Base-by-base conservation (phyloP, 352 stramenopile species). In the Phytophthora fragariaefolia region DNA sequence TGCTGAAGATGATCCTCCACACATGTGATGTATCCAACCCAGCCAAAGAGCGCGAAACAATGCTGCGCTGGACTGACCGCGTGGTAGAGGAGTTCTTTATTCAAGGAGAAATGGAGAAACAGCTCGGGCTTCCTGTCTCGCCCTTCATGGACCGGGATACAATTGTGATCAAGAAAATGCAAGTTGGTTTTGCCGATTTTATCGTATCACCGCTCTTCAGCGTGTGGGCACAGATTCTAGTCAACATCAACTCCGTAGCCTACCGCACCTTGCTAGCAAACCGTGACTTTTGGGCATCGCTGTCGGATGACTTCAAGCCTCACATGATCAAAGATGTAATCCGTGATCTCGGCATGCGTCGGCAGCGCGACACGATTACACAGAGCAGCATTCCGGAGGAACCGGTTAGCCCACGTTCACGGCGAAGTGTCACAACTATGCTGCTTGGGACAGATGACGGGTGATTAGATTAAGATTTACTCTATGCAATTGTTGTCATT, bases 31-130 rank as follows among this genome's bases (percentile, higher is more conserved):
- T 99, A 23, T 98, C 93, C 4, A 98, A 99, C 63, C 93, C 91
- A 32, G 82, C 90, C 6, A 97, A 98, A 65, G 85, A 96, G 20
- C 89, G 85, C 26, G 71, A 88, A 50, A 80, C 93, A 18, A 95
- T 96, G 78, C 80, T 97, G 55, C 85, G 89, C 59, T 99, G 96
- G 96, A 96, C 93, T 0, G 87, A 98, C 54, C 88, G 93, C 20
- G 92, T 98, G 9, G 83, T 98, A 12, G 87, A 97, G 32, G 97
- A 99, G 80, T 99, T 99, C 65, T 99, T 98, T 64, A 58, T 89
- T 18, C 96, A 99, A 68, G 97, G 97, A 32, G 96, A 99, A 57
- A 89, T 97, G 71, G 97, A 99, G 71, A 98, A 98, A 63, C 76
- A 92, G 51, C 70, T 98, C 2, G 74, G 78, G 6, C 69, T 99